These are phyloP conservation scores for Corynespora cassiicola DNA, from an alignment of 2,329 filamentous ascomycete genomes.

Conservation along the genomic window DNA sequence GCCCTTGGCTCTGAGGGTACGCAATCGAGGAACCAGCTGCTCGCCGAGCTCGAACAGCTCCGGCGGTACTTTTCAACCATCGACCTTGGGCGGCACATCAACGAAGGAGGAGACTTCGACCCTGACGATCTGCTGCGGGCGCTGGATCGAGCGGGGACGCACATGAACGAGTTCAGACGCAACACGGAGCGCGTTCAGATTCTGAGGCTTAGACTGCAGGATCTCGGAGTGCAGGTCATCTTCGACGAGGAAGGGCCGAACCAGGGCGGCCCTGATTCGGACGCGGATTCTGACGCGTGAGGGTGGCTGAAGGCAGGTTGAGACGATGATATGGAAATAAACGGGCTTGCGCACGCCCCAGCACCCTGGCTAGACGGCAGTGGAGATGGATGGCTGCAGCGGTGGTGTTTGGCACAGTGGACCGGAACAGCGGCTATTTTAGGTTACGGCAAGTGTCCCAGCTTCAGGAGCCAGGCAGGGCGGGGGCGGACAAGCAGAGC, in stretches of 20 bases:
- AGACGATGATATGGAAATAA: no score
- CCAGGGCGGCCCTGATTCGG: constrained; percentile 1
- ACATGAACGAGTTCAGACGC: constrained; percentile 31
- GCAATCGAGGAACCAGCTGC: constrained; percentile 22
- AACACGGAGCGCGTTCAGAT: constrained; percentile 31
- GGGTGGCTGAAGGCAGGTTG: no score
- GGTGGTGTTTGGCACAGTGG: no score
- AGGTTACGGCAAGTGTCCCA: no score
- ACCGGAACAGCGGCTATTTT: no score
- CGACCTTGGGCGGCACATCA: constrained; percentile 25
- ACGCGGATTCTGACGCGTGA: constrained; percentile 1
- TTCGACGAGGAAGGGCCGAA: constrained; percentile 23
- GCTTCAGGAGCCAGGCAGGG: no score
- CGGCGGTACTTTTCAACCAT: constrained; percentile 36
- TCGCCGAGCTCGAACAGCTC: constrained; percentile 30
- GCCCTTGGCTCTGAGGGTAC: constrained; percentile 4
- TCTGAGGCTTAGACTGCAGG: constrained; percentile 23
- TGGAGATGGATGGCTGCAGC: no score
- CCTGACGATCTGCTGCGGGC: constrained; percentile 23
- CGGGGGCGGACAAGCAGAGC: no score
- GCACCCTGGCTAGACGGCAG: no score
- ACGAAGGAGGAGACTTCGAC: constrained; percentile 17
- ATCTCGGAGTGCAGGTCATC: constrained; percentile 32
- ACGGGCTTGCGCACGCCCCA: no score
- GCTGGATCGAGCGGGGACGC: constrained; percentile 27